Evolutionary conservation across 2,329 filamentous ascomycete genomes (phyloP).

Genomic region (Phaeosphaeria sp.): DNA sequence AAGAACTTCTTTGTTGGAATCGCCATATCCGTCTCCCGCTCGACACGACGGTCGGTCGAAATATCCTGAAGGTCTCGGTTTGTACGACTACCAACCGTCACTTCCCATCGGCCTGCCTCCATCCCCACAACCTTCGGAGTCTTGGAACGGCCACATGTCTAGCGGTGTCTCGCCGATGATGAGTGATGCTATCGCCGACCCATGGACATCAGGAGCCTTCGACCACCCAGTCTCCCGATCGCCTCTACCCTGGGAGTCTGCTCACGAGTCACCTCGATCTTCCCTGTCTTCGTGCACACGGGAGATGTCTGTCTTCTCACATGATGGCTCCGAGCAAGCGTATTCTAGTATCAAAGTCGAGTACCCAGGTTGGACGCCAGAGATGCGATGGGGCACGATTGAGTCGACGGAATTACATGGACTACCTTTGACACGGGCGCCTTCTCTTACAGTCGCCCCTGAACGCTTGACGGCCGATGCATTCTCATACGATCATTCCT

Average conservation of each 20-base stretch:
- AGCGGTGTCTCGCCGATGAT: conserved; percentile 37
- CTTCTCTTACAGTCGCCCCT: conserved; percentile 41
- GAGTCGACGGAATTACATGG: conserved; percentile 17
- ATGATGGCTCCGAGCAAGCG: conserved; percentile 34
- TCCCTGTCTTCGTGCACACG: conserved; percentile 40
- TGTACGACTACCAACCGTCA: conserved; percentile 41
- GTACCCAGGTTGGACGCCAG: conserved; percentile 33
- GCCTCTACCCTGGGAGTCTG: conserved; percentile 37
- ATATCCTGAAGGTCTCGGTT: conserved; percentile 41
- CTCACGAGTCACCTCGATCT: conserved; percentile 42
- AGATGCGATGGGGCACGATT: conserved; percentile 22
- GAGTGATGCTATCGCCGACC: conserved; percentile 38
- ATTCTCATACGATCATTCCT: conserved; percentile 33
- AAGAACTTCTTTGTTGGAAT: conserved; percentile 32
- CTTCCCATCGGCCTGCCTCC: conserved; percentile 37
- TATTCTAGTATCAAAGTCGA: conserved; percentile 41
- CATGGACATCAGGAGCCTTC: conserved; percentile 41
- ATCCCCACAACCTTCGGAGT: conserved; percentile 45
- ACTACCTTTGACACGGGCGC: conserved; percentile 19
- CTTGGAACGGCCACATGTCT: conserved; percentile 38
- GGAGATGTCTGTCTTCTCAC: conserved; percentile 45
- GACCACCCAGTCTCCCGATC: conserved; percentile 43
- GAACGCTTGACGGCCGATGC: conserved; percentile 32
- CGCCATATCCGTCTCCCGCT: conserved; percentile 45
- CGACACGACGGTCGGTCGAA: conserved; percentile 38